Evolutionary conservation across 495 filamentous ascomycete species (phyloP).

Genomic region (Letharia lupina): DNA sequence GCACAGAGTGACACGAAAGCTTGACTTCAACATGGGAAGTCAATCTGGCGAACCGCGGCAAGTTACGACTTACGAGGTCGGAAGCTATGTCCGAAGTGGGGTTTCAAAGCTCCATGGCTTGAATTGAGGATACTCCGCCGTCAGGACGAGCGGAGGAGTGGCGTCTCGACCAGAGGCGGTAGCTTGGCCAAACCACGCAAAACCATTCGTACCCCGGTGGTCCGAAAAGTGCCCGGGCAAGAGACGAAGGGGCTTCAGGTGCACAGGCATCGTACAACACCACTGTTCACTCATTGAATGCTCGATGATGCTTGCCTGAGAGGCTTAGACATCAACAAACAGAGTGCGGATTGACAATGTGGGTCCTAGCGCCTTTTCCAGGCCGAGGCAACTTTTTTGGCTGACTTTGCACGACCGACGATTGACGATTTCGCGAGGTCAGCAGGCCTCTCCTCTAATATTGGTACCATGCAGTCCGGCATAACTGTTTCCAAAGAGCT

Average conservation of each 20-base stretch:
- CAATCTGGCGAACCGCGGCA: constrained; percentile 9
- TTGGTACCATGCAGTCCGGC: constrained; percentile 21
- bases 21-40: background rate
- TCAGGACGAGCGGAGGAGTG: constrained; percentile 19
- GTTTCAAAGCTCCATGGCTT: constrained; percentile 11
- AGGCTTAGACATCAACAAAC: background rate
- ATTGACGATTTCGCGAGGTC: background rate
- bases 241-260: background rate
- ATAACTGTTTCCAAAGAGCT: constrained; percentile 61
- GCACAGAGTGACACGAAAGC: background rate
- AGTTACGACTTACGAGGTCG: constrained; percentile 9
- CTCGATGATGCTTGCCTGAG: background rate
- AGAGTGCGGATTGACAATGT: background rate
- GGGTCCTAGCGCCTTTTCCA: constrained; percentile 13
- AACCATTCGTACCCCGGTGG: background rate
- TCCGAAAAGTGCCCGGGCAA: background rate
- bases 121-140: background rate
- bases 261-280: background rate
- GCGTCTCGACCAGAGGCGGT: constrained; percentile 3
- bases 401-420: background rate
- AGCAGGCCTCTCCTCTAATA: background rate
- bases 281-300: background rate
- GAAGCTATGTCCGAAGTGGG: constrained; percentile 9
- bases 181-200: too few species aligned
- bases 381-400: constrained; percentile 1